Evolutionary conservation across 225 moss, liverwort and hornwort genomes (phyloP).

Genomic region (Anthoceros angustus): DNA sequence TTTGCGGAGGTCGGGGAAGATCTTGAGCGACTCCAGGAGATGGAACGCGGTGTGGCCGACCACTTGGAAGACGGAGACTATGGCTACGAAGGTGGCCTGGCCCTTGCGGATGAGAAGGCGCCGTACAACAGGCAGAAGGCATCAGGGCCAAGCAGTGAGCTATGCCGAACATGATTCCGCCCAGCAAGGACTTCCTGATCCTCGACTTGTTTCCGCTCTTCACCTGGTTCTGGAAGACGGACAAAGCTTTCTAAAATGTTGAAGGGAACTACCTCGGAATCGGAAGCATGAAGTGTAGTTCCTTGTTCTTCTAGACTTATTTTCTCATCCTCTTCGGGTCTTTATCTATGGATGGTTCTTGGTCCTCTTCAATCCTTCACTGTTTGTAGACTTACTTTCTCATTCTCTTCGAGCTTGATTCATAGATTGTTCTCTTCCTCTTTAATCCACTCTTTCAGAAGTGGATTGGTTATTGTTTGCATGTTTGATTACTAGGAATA

Average conservation of each 20-base stretch:
- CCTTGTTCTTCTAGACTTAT: too few species aligned
- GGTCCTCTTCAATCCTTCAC: too few species aligned
- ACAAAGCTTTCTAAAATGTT: slow-evolving; percentile 6
- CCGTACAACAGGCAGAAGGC: background rate
- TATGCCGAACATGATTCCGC: background rate
- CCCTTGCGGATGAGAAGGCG: background rate
- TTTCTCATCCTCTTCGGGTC: too few species aligned
- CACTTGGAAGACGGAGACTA: background rate
- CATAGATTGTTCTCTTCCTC: too few species aligned
- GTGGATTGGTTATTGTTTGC: too few species aligned
- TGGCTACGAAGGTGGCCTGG: background rate
- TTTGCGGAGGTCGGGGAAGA: background rate
- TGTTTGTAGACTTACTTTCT: too few species aligned
- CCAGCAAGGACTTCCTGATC: background rate
- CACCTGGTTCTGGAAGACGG: background rate
- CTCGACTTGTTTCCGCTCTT: background rate
- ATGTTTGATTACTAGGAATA: too few species aligned
- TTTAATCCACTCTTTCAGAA: too few species aligned
- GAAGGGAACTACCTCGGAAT: too few species aligned
- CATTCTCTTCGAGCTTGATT: too few species aligned
- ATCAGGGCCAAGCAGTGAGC: background rate
- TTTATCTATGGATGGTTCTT: too few species aligned
- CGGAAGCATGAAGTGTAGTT: too few species aligned
- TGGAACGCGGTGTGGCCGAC: background rate
- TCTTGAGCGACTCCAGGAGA: background rate